Percentiles rank a stretch among this genome's conserved stretches.
phyloP scores from a whole-genome alignment of 2,329 filamentous ascomycete genomes.

The Phaeosphaeria sp. region DNA sequence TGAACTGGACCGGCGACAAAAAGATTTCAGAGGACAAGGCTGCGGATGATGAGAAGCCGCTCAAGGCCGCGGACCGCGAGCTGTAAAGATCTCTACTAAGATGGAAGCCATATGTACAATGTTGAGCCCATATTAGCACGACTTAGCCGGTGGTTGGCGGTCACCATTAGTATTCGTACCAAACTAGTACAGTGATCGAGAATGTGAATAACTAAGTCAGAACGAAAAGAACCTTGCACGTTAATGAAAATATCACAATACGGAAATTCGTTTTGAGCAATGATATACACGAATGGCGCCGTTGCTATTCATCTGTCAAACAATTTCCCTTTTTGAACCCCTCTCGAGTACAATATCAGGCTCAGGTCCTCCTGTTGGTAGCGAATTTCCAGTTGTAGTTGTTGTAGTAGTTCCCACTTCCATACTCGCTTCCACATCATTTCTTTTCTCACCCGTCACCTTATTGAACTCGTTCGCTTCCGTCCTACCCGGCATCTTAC shows the following conservation, averaged over 20 bases:
- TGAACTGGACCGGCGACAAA: conserved; percentile 80
- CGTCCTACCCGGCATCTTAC: conserved; percentile 21
- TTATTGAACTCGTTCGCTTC: conserved; percentile 36
- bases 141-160: background rate
- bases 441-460: conserved; percentile 4
- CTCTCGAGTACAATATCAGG: too few species aligned
- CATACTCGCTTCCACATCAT: background rate
- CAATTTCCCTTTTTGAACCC: too few species aligned
- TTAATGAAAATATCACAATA: too few species aligned
- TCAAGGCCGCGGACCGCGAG: conserved; percentile 78
- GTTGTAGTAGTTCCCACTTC: background rate
- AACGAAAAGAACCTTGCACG: too few species aligned
- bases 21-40: conserved; percentile 59
- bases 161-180: background rate
- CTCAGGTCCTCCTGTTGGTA: background rate
- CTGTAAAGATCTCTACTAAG: conserved; percentile 59
- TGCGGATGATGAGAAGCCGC: conserved; percentile 64
- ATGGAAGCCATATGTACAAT: conserved; percentile 1
- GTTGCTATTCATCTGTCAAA: too few species aligned
- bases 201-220: too few species aligned
- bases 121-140: background rate
- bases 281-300: too few species aligned
- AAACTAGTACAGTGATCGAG: too few species aligned
- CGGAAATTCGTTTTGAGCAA: too few species aligned
- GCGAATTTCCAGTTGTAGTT: background rate